Conservation (phyloP, 2,329 filamentous ascomycete species). For the Eurotiales sp. region DNA sequence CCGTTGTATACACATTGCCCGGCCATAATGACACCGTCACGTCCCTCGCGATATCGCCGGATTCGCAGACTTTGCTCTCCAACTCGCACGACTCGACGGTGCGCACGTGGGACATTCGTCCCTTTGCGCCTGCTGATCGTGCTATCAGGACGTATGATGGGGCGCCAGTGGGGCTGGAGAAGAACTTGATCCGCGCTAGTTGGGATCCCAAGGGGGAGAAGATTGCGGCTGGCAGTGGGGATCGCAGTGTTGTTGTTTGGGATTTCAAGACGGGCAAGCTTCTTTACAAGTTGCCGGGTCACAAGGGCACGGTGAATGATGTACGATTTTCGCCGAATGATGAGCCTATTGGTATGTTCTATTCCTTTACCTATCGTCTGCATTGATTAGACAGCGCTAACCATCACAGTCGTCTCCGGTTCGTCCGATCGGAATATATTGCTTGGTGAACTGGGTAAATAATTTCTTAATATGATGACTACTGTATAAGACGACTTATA, state of each 20-base stretch:
- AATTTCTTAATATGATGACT: no score
- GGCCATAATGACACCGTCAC: constrained; percentile 92
- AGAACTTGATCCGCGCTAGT: constrained; percentile 84
- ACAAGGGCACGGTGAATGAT: constrained; percentile 92
- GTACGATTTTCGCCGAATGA: constrained; percentile 82
- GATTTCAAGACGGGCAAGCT: constrained; percentile 83
- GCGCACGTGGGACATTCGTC: constrained; percentile 91
- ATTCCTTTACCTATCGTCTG: no score
- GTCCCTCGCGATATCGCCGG: constrained; percentile 84
- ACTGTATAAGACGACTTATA: no score
- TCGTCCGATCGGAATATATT: no score
- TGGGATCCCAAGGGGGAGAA: constrained; percentile 85
- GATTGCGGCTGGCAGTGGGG: constrained; percentile 83
- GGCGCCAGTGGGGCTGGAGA: constrained; percentile 81
- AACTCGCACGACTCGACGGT: constrained; percentile 93
- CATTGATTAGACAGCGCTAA: no score
- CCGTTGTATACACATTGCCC: constrained; percentile 78
- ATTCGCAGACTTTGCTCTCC: constrained; percentile 84
- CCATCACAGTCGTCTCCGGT: no score
- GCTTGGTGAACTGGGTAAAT: no score
- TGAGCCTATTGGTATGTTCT: constrained; percentile 83
- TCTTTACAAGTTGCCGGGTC: constrained; percentile 89
- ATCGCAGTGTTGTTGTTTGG: constrained; percentile 90
- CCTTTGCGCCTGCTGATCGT: constrained; percentile 85
- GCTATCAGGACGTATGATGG: constrained; percentile 87